Percentiles rank a stretch among this genome's conserved stretches.
These are phyloP conservation scores for Fusarium austroafricanum DNA, from an alignment of 2,329 filamentous ascomycete species.

Conservation along the genomic window DNA sequence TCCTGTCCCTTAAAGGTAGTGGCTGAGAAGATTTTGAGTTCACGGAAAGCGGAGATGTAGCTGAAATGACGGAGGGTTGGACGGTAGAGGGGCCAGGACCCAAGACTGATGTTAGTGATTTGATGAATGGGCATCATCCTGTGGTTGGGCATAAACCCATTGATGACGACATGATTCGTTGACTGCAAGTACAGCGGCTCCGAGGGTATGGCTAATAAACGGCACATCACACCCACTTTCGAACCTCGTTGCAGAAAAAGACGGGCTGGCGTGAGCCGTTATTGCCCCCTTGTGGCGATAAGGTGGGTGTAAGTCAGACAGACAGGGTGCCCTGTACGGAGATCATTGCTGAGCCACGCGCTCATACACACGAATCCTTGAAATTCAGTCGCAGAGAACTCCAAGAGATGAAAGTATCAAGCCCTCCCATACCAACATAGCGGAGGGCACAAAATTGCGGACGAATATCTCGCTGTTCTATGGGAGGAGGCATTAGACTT, in stretches of 20 bases:
- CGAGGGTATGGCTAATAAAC: slow-evolving; percentile 20
- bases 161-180: slow-evolving; percentile 32
- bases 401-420: slow-evolving; percentile 34
- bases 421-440: slow-evolving; percentile 27
- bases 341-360: slow-evolving; percentile 39
- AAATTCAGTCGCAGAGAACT: slow-evolving; percentile 10
- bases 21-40: slow-evolving; percentile 40
- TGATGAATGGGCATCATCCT: slow-evolving; percentile 27
- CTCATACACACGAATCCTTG: slow-evolving; percentile 36
- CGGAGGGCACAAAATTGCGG: slow-evolving; percentile 5
- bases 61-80: slow-evolving; percentile 38
- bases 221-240: slow-evolving; percentile 37
- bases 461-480: background rate
- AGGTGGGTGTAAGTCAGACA: slow-evolving; percentile 38
- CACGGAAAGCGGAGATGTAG: slow-evolving; percentile 35
- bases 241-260: slow-evolving; percentile 32
- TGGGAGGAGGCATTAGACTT: background rate
- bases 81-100: slow-evolving; percentile 15
- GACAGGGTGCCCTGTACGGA: slow-evolving; percentile 32
- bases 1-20: slow-evolving; percentile 30
- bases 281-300: slow-evolving; percentile 36
- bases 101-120: slow-evolving; percentile 20
- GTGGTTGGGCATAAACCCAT: slow-evolving; percentile 21
- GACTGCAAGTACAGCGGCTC: slow-evolving; percentile 8
- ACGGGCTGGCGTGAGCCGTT: slow-evolving; percentile 37